These are phyloP conservation scores for Cinnamomum micranthum DNA, from an alignment of 164 flowering plant genomes.

Conservation along the genomic window DNA sequence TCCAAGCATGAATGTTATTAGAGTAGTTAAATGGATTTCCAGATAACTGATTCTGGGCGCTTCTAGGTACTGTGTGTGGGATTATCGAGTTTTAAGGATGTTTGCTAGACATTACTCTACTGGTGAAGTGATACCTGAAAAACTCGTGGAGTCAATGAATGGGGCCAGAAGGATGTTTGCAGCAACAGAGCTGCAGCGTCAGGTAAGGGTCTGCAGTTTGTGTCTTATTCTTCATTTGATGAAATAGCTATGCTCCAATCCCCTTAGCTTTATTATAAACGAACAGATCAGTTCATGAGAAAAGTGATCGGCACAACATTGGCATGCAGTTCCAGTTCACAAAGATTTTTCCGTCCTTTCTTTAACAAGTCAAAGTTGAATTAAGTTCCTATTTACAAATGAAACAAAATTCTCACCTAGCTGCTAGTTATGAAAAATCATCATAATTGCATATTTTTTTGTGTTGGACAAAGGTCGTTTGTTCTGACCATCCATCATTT, in stretches of 20 bases:
- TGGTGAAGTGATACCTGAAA: constrained; percentile 85
- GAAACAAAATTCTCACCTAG: no score
- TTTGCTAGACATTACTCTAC: constrained; percentile 89
- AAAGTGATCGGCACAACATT: not conserved
- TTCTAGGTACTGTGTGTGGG: constrained; percentile 90
- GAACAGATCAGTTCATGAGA: not conserved
- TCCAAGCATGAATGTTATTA: not conserved
- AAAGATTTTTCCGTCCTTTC: not conserved
- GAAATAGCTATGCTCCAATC: not conserved
- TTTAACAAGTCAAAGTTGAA: not conserved
- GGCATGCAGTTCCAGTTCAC: not conserved
- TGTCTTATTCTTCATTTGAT: not conserved
- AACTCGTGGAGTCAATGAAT: constrained; percentile 72
- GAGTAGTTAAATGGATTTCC: not conserved
- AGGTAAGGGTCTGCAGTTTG: constrained; percentile 40
- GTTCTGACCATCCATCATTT: no score
- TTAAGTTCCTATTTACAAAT: no score
- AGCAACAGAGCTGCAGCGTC: constrained; percentile 91
- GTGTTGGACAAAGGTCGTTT: no score
- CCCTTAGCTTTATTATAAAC: not conserved
- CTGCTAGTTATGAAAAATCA: no score
- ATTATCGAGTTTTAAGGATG: constrained; percentile 77
- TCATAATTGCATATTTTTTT: no score
- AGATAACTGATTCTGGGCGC: constrained; percentile 2
- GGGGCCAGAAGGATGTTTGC: constrained; percentile 90